Evolutionary conservation across 805 yeast species (phyloP), one percentile per base, ranked within the genome.

Genomic region (Sugiyamaella americana): DNA sequence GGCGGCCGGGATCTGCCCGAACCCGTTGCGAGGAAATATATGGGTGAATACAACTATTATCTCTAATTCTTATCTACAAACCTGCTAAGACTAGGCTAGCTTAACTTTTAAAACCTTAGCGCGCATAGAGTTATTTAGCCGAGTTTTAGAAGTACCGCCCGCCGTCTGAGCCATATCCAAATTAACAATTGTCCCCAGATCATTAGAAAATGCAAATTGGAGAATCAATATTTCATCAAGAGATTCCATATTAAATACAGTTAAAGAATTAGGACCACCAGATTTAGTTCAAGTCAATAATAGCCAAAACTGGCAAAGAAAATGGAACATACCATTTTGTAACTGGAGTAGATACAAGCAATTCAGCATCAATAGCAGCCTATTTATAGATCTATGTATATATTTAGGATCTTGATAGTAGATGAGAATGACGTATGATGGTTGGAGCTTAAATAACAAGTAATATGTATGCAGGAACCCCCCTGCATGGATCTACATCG

Each of bases 401-500:
- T n/a, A n/a, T n/a, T n/a, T n/a, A n/a, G n/a, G 41, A 69, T 70
- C 10, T 66, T 63, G 44, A 53, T 61, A 1, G 56, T 71, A 4
- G 75, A 79, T 41, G 75, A 79, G 35, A 72, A 71, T 13, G 91
- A 84, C 63, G 64, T 76, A 49, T 84, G 91, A 91, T 82, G n/a
- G n/a, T n/a, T n/a, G n/a, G n/a, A n/a, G n/a, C n/a, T n/a, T n/a
- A n/a, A n/a, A n/a, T n/a, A n/a, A n/a, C n/a, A n/a, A n/a, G n/a
- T n/a, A n/a, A n/a, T n/a, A n/a, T n/a, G n/a, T n/a, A n/a, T n/a
- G n/a, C n/a, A n/a, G n/a, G n/a, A n/a, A n/a, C n/a, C n/a, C n/a
- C n/a, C n/a, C n/a, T n/a, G n/a, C n/a, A n/a, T n/a, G n/a, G n/a
- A n/a, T n/a, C n/a, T n/a, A n/a, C n/a, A n/a, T n/a, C n/a, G n/a